Percentiles rank a stretch among this genome's conserved stretches.
These are phyloP conservation scores for Amniculicola lignicola DNA, from an alignment of 495 filamentous ascomycete genomes.

Conservation along the genomic window DNA sequence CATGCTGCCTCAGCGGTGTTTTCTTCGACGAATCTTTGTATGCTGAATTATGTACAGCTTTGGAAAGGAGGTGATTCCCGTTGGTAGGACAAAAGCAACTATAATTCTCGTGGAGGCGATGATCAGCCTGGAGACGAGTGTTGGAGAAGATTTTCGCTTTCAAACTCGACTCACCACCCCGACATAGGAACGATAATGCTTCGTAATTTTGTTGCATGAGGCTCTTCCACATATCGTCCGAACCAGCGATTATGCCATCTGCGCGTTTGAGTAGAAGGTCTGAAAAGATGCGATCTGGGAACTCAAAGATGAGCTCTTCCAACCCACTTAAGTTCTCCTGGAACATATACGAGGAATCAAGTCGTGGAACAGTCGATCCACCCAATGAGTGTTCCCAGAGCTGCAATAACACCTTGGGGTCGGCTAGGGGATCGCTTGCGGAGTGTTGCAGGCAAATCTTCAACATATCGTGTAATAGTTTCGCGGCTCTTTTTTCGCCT, in stretches of 20 bases:
- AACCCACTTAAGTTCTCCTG: conserved; percentile 5
- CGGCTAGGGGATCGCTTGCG: conserved; percentile 2
- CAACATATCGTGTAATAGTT: not conserved
- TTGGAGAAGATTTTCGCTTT: conserved; percentile 11
- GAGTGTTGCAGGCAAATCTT: conserved; percentile 4
- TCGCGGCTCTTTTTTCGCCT: not conserved
- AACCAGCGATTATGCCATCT: not conserved
- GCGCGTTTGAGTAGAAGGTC: not conserved
- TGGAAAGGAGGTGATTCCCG: conserved; percentile 5
- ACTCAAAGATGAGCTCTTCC: conserved; percentile 7
- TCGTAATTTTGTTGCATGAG: conserved; percentile 7
- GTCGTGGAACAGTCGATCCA: not conserved
- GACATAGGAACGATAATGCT: conserved; percentile 8
- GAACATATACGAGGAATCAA: conserved; percentile 18
- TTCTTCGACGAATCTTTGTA: not conserved
- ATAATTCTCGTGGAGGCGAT: not conserved
- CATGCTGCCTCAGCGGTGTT: not conserved
- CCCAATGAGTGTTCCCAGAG: conserved; percentile 7
- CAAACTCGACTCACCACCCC: conserved; percentile 2
- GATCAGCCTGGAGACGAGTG: not conserved
- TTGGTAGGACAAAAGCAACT: conserved; percentile 9
- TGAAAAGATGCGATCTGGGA: conserved; percentile 1
- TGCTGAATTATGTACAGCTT: not conserved
- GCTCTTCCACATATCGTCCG: conserved; percentile 3
- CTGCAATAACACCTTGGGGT: not conserved